phyloP scores from a whole-genome alignment of 2,329 filamentous ascomycete genomes.

The Coniella vitis region DNA sequence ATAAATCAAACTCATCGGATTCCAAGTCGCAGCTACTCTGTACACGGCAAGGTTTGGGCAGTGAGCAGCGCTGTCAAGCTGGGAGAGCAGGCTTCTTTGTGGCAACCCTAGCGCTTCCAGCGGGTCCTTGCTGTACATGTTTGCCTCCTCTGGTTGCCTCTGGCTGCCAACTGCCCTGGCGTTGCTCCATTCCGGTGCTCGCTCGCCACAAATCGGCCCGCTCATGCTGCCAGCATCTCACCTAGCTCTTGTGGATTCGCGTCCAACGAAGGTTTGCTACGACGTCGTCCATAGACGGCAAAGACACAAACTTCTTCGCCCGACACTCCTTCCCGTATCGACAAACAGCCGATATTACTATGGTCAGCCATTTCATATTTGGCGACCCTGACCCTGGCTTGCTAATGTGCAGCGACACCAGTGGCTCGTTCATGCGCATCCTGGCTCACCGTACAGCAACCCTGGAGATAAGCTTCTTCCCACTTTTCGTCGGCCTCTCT shows the following conservation, averaged over 20 bases:
- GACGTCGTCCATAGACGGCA: no score
- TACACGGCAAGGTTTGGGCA: no score
- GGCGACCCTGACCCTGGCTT: background rate
- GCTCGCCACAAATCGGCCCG: slow-evolving; percentile 9
- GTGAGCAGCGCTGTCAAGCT: no score
- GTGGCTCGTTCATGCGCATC: slow-evolving; percentile 14
- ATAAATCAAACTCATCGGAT: no score
- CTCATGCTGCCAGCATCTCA: background rate
- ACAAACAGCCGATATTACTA: no score
- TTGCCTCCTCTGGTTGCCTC: background rate
- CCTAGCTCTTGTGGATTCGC: no score
- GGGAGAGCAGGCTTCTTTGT: no score
- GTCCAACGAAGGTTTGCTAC: no score
- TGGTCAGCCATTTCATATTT: no score
- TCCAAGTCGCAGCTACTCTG: no score
- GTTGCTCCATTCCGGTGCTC: background rate
- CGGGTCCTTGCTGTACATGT: background rate
- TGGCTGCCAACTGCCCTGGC: background rate
- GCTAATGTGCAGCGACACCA: slow-evolving; percentile 5
- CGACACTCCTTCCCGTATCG: no score
- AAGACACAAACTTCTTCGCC: no score
- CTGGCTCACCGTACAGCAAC: slow-evolving; percentile 1
- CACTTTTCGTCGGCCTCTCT: background rate
- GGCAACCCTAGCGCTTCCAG: background rate
- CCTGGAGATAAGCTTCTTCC: slow-evolving; percentile 15